phyloP scores from a whole-genome alignment of 2,329 filamentous ascomycete species.

The Stachybotrys chartarum region DNA sequence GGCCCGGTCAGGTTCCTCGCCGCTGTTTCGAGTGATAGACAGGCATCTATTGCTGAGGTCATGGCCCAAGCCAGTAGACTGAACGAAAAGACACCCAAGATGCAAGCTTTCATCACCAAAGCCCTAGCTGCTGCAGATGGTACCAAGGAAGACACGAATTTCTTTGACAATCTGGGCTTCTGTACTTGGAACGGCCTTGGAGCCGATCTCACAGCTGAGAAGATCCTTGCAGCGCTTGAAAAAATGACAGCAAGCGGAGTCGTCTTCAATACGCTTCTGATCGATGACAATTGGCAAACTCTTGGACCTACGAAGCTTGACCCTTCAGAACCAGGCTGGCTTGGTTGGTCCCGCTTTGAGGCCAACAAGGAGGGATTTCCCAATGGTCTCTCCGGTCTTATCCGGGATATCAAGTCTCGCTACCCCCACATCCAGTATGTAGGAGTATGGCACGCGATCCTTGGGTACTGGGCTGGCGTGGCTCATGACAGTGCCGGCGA shows the following conservation, averaged over 20 bases:
- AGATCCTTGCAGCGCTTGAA: constrained; percentile 65
- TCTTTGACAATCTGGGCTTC: constrained; percentile 5
- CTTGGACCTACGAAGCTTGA: constrained; percentile 39
- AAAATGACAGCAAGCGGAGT: constrained; percentile 61
- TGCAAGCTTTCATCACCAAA: too few species aligned
- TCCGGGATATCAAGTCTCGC: constrained; percentile 57
- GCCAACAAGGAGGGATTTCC: constrained; percentile 66
- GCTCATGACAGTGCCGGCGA: constrained; percentile 53
- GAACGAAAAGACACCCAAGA: too few species aligned
- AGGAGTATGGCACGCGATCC: constrained; percentile 80
- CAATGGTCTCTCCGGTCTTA: constrained; percentile 60
- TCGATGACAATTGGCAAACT: constrained; percentile 91
- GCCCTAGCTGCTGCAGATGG: too few species aligned
- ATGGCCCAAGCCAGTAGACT: too few species aligned
- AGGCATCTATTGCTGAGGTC: too few species aligned
- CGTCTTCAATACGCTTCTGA: constrained; percentile 72
- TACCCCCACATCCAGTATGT: constrained; percentile 69
- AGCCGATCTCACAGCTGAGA: constrained; percentile 67
- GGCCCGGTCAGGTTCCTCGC: too few species aligned
- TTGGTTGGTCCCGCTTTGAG: constrained; percentile 75
- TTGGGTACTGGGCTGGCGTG: constrained; percentile 80
- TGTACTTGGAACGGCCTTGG: constrained; percentile 82
- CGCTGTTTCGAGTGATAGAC: too few species aligned
- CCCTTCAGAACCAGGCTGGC: constrained; percentile 27
- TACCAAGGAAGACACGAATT: not conserved